phyloP scores from a whole-genome alignment of 257 asterid genomes.

The Solanum dulcamara region DNA sequence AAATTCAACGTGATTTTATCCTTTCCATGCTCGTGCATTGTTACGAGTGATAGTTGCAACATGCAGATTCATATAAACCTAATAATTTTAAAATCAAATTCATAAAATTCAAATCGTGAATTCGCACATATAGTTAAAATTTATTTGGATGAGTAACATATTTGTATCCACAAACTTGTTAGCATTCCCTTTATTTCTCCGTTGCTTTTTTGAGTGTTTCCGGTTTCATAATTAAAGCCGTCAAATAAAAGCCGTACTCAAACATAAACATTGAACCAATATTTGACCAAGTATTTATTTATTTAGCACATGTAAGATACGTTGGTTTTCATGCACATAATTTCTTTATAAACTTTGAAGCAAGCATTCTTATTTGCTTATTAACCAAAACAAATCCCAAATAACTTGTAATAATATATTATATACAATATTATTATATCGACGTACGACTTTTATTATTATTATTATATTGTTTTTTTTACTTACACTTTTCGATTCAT shows the following conservation, averaged over 20 bases:
- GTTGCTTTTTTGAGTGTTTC: background rate
- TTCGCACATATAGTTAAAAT: too few relatives aligned
- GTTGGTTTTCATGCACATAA: background rate
- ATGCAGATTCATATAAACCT: background rate
- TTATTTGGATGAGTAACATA: background rate
- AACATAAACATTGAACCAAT: background rate
- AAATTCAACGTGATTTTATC: background rate
- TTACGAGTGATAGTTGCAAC: background rate
- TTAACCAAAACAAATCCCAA: background rate
- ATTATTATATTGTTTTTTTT: too few relatives aligned
- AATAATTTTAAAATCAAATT: too few relatives aligned
- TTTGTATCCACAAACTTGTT: background rate
- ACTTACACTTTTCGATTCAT: background rate
- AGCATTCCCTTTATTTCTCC: background rate
- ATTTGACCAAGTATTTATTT: background rate
- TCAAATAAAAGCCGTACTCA: background rate
- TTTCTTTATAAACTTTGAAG: background rate
- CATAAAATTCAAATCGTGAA: background rate
- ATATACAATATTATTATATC: too few relatives aligned
- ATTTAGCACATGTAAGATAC: background rate
- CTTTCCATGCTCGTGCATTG: background rate
- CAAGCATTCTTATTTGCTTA: background rate
- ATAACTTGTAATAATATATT: background rate
- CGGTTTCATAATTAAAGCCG: background rate
- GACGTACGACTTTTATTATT: too few relatives aligned